Evolutionary conservation across 164 flowering plant genomes (phyloP), one percentile per base, ranked within the genome.

Genomic region (Liquidambar formosana): DNA sequence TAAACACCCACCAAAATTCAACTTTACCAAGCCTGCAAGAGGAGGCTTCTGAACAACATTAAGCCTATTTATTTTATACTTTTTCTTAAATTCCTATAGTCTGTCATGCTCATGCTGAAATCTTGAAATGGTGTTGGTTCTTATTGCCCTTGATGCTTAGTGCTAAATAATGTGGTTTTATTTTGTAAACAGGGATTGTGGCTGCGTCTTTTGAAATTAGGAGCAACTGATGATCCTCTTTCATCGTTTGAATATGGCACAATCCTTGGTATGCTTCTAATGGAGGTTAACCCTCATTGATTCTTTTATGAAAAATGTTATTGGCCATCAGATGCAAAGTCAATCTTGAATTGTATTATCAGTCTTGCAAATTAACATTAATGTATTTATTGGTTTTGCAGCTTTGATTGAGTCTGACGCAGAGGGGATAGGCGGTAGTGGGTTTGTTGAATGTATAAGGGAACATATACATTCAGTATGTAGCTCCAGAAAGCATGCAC

Each of bases 361-460:
- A 27, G 33, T 46, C 56, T 54, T 54, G 15, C 41, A 27, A 48
- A 58, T 21, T 48, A 57, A 66, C 61, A 21, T 27, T 18, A 18
- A 14, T 49, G 38, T 68, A 19, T 21, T 67, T 18, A 26, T 25
- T 63, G 21, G 0, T 18, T 72, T 77, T 81, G 75, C 92, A 93
- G 99, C 99, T 70, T 83, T 96, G 67, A 96, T 96, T 51, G 98
- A 96, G 81, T 93, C 95, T 74, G 99, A 96, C 80, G 99, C 99
- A 0, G 99, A 96, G 81, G 99, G 99, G 3, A 96, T 96, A 88
- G 99, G 99, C 48, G 99, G 99, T 10, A 96, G 99, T 76, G 99
- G 98, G 18, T 96, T 96, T 84, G 88, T 96, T 72, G 99, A 93
- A 75, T 96, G 99, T 79, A 96, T 96, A 69, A 88, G 97, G 71